Conservation (phyloP, 106 monocot species). For the Dendrobium officinale region DNA sequence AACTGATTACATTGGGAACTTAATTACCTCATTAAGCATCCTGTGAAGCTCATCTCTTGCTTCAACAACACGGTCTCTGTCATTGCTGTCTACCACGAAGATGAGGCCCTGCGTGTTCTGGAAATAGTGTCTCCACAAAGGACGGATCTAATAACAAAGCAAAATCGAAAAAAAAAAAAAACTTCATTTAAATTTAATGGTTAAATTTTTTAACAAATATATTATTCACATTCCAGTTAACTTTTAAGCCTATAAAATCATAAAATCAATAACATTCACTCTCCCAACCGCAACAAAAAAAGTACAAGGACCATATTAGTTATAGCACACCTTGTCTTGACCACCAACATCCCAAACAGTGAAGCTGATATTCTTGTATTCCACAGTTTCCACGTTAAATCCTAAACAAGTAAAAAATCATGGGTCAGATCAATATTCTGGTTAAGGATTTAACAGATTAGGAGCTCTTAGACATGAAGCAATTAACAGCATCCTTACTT, state of each 20-base stretch:
- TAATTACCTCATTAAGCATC: conserved; percentile 26
- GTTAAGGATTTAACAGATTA: no score
- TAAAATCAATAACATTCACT: background rate
- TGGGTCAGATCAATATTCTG: background rate
- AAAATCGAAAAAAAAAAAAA: background rate
- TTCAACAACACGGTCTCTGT: conserved; percentile 20
- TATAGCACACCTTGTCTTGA: conserved; percentile 27
- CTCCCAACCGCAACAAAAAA: background rate
- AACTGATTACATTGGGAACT: background rate
- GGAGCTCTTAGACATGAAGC: no score
- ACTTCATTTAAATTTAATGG: background rate
- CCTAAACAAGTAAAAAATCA: conserved; percentile 6
- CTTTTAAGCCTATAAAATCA: background rate
- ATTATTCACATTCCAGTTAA: no score
- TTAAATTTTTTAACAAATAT: background rate
- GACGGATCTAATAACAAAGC: conserved; percentile 24
- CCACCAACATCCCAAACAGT: conserved; percentile 41
- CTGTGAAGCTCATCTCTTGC: conserved; percentile 29
- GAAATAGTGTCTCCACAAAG: conserved; percentile 40
- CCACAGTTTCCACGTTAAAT: conserved; percentile 36
- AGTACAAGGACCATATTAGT: background rate
- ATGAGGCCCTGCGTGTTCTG: conserved; percentile 31
- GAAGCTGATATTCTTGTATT: conserved; percentile 38
- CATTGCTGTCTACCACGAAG: conserved; percentile 29
- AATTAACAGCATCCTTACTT: no score